A percentile compares a stretch with the other conserved stretches of the same genome.
These are phyloP conservation scores for Syncephalastrum sp. DNA, from an alignment of 371 early-diverging fungal genomes.

Conservation along the genomic window DNA sequence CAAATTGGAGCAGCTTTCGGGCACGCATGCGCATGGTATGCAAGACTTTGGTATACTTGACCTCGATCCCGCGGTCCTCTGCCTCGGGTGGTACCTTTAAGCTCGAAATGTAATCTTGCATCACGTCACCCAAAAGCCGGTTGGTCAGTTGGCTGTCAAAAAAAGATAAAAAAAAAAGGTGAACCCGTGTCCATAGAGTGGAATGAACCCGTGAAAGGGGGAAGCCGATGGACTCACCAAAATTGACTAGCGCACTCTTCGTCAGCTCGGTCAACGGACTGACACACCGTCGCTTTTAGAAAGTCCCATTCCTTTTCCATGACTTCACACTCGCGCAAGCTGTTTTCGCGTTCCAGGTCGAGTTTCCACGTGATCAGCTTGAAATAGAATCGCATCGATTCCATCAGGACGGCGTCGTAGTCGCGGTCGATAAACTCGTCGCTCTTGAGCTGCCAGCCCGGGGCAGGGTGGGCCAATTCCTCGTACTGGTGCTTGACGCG, in stretches of 20 bases:
- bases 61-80: slow-evolving; percentile 49
- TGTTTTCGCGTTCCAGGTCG: slow-evolving; percentile 52
- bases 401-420: slow-evolving; percentile 72
- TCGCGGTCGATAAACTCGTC: slow-evolving; percentile 57
- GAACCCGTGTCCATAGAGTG: not conserved
- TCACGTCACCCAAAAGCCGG: slow-evolving; percentile 45
- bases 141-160: slow-evolving; percentile 41
- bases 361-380: slow-evolving; percentile 74
- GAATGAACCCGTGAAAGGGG: not conserved
- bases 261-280: slow-evolving; percentile 72
- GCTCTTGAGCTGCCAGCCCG: slow-evolving; percentile 70
- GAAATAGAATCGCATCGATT: slow-evolving; percentile 77
- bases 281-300: slow-evolving; percentile 62
- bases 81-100: slow-evolving; percentile 38
- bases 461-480: slow-evolving; percentile 59
- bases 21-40: slow-evolving; percentile 68
- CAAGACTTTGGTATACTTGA: slow-evolving; percentile 60
- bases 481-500: slow-evolving; percentile 70
- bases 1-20: slow-evolving; percentile 62
- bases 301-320: slow-evolving; percentile 85
- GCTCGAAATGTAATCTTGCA: slow-evolving; percentile 49
- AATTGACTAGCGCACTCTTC: slow-evolving; percentile 77
- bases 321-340: slow-evolving; percentile 73
- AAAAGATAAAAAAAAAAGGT: not conserved
- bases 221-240: slow-evolving; percentile 46